Percentiles rank a stretch among this genome's conserved stretches.
These are phyloP conservation scores for Russula emetica DNA, from an alignment of 768 basidiomycete species.

Conservation along the genomic window DNA sequence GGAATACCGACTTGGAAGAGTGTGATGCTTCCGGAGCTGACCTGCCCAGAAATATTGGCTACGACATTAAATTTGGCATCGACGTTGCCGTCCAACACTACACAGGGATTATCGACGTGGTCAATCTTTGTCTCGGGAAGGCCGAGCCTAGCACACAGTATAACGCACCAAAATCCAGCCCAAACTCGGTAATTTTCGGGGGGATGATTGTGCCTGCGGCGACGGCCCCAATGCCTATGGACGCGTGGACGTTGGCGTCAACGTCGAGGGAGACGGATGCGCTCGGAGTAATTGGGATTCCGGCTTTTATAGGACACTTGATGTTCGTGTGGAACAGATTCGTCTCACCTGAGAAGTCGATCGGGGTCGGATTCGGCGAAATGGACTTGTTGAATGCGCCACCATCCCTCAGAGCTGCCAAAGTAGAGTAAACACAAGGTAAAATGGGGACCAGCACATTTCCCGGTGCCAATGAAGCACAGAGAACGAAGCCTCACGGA, in stretches of 20 bases:
- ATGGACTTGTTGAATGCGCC: not conserved
- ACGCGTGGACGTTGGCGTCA: not conserved
- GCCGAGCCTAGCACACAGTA: too few relatives aligned
- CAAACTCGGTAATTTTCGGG: constrained; percentile 12
- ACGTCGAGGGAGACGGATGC: constrained; percentile 10
- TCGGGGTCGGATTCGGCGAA: not conserved
- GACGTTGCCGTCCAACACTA: not conserved
- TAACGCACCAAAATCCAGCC: constrained; percentile 9
- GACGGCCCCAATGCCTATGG: constrained; percentile 9
- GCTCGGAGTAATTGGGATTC: not conserved
- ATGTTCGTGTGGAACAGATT: constrained; percentile 1
- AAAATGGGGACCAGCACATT: not conserved
- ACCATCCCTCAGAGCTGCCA: not conserved
- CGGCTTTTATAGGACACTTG: not conserved
- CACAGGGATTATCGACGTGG: constrained; percentile 27
- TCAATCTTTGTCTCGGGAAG: not conserved
- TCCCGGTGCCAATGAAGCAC: not conserved
- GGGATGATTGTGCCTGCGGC: constrained; percentile 18
- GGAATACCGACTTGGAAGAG: constrained; percentile 1
- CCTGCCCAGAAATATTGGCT: not conserved
- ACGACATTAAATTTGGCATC: not conserved
- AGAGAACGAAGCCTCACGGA: not conserved
- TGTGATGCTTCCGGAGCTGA: not conserved
- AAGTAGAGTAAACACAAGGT: not conserved
- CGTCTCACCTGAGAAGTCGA: not conserved